These are phyloP conservation scores for Rhododendron kiyosumense DNA, from an alignment of 148 eudicot species.

Conservation along the genomic window DNA sequence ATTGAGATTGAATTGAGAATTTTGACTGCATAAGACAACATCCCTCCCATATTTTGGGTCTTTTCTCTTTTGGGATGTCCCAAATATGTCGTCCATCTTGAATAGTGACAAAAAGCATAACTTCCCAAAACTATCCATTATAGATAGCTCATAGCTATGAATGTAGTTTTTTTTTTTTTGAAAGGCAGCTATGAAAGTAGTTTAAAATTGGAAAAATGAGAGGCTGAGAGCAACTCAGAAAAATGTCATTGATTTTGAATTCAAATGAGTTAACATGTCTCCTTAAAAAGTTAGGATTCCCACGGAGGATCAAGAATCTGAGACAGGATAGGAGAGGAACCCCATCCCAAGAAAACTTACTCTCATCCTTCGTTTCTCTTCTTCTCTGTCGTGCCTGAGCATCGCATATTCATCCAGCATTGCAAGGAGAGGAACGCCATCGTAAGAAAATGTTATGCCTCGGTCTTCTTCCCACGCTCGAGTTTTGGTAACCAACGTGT, in stretches of 20 bases:
- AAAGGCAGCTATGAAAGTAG: not conserved
- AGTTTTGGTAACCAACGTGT: slow-evolving; percentile 80
- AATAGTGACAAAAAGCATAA: not conserved
- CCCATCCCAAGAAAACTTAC: not conserved
- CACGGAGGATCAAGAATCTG: not conserved
- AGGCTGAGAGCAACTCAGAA: not conserved
- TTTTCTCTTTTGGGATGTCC: not conserved
- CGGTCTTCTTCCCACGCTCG: slow-evolving; percentile 93
- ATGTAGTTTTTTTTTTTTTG: not conserved
- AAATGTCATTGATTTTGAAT: not conserved
- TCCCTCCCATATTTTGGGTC: not conserved
- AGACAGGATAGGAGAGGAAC: not conserved
- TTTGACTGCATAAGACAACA: not conserved
- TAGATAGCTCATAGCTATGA: not conserved
- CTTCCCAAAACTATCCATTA: not conserved
- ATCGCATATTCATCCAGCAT: slow-evolving; percentile 94
- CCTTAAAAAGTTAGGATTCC: not conserved
- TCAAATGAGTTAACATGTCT: not conserved
- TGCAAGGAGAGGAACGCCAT: slow-evolving; percentile 96
- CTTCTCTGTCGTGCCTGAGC: slow-evolving; percentile 98
- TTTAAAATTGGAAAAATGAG: not conserved
- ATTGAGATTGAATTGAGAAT: not conserved
- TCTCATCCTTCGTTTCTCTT: slow-evolving; percentile 79
- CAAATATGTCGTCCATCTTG: not conserved
- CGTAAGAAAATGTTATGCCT: slow-evolving; percentile 69